These are phyloP conservation scores for Dothistroma pini DNA, from an alignment of 2,329 filamentous ascomycete genomes.

Conservation along the genomic window DNA sequence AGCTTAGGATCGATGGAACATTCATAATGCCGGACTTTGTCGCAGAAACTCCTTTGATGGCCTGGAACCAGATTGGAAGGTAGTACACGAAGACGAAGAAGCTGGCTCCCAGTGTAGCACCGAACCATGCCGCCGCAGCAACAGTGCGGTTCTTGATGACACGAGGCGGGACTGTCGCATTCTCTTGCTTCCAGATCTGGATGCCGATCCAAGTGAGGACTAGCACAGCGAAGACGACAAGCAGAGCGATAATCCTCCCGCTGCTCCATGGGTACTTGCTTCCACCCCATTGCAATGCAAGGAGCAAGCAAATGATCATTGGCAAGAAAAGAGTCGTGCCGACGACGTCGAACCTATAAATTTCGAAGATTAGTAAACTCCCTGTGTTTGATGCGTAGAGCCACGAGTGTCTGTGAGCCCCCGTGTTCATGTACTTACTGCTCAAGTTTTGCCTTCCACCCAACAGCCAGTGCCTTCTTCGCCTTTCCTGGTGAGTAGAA, in stretches of 20 bases:
- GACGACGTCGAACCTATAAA: constrained; percentile 41
- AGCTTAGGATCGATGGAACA: constrained; percentile 39
- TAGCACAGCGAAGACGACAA: constrained; percentile 43
- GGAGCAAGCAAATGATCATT: constrained; percentile 47
- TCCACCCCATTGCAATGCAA: constrained; percentile 51
- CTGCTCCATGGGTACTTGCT: constrained; percentile 46
- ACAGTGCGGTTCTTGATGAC: constrained; percentile 38
- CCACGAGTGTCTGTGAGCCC: too few species aligned
- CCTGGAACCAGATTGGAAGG: constrained; percentile 49
- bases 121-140: constrained; percentile 26
- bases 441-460: constrained; percentile 38
- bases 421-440: constrained; percentile 23
- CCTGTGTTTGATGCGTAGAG: too few species aligned
- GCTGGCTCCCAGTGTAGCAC: constrained; percentile 36
- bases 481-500: constrained; percentile 37
- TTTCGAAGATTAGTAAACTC: too few species aligned
- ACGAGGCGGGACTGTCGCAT: constrained; percentile 43
- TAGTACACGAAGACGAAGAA: constrained; percentile 46
- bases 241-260: constrained; percentile 44
- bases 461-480: constrained; percentile 28
- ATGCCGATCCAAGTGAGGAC: constrained; percentile 43
- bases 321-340: constrained; percentile 48
- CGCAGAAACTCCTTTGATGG: constrained; percentile 46
- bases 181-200: constrained; percentile 43
- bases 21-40: constrained; percentile 48